Evolutionary conservation across 2,329 filamentous ascomycete genomes (phyloP).

Genomic region (Xylariaceae sp.): DNA sequence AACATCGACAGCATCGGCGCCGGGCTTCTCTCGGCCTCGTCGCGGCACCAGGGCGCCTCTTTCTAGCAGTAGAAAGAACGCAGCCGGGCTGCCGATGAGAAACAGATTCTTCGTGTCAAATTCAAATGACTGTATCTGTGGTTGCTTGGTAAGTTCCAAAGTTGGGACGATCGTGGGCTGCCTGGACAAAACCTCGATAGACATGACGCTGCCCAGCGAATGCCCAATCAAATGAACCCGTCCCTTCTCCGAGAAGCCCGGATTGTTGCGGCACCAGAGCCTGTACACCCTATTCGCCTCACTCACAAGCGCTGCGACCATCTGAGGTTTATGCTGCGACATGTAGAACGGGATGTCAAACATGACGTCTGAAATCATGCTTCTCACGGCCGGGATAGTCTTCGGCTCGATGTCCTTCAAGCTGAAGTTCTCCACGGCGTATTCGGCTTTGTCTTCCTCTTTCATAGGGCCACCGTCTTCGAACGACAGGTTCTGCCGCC

Average conservation of each 20-base stretch:
- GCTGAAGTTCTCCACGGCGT: slow-evolving; percentile 55
- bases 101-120: slow-evolving; percentile 91
- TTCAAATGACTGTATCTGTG: slow-evolving; percentile 65
- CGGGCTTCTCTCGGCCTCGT: slow-evolving; percentile 70
- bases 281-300: slow-evolving; percentile 96
- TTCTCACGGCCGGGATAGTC: slow-evolving; percentile 86
- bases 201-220: slow-evolving; percentile 91
- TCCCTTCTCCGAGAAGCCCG: slow-evolving; percentile 74
- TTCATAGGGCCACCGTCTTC: slow-evolving; percentile 69
- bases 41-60: slow-evolving; percentile 69
- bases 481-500: slow-evolving; percentile 83
- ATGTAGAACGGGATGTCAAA: slow-evolving; percentile 97
- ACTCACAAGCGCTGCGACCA: slow-evolving; percentile 81
- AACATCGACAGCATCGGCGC: slow-evolving; percentile 60
- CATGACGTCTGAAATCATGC: slow-evolving; percentile 96
- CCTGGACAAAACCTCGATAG: slow-evolving; percentile 81
- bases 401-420: slow-evolving; percentile 89
- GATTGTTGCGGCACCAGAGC: slow-evolving; percentile 92
- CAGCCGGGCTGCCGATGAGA: slow-evolving; percentile 82
- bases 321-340: slow-evolving; percentile 91
- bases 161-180: slow-evolving; percentile 71
- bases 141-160: slow-evolving; percentile 38
- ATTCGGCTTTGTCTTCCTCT: slow-evolving; percentile 49
- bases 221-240: slow-evolving; percentile 91
- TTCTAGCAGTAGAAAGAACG: slow-evolving; percentile 88